These are phyloP conservation scores for Geotrichum australiense DNA, from an alignment of 1,139 yeast genomes.

Conservation along the genomic window DNA sequence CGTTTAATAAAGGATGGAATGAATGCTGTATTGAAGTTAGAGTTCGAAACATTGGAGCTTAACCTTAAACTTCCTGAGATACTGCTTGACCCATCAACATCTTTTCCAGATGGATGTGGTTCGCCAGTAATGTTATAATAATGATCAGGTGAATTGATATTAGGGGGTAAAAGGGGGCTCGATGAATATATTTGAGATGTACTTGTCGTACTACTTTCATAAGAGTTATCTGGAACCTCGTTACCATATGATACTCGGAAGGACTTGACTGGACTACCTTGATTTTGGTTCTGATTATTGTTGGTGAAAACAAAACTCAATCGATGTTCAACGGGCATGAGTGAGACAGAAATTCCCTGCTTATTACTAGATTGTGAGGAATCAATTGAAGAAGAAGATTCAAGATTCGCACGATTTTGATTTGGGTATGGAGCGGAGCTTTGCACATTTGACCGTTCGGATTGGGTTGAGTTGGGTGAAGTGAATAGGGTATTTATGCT, in stretches of 20 bases:
- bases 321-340: no score
- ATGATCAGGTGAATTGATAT: constrained; percentile 1
- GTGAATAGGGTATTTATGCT: not conserved
- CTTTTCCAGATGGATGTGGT: constrained; percentile 5
- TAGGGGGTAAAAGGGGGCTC: constrained; percentile 14
- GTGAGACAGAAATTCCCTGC: no score
- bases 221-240: constrained; percentile 12
- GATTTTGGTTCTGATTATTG: no score
- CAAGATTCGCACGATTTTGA: no score
- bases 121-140: constrained; percentile 1
- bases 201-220: constrained; percentile 6
- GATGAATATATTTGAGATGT: not conserved
- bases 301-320: not conserved
- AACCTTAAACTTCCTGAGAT: not conserved
- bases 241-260: constrained; percentile 7
- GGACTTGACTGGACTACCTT: no score
- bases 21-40: not conserved
- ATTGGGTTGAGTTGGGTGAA: not conserved
- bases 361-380: no score
- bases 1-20: not conserved
- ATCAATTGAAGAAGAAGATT: no score
- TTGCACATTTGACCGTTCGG: not conserved
- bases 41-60: constrained; percentile 1
- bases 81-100: constrained; percentile 2
- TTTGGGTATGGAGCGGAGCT: no score